Evolutionary conservation across 495 filamentous ascomycete genomes (phyloP), one percentile per base, ranked within the genome.

Genomic region (Talaromyces nanjingensis): DNA sequence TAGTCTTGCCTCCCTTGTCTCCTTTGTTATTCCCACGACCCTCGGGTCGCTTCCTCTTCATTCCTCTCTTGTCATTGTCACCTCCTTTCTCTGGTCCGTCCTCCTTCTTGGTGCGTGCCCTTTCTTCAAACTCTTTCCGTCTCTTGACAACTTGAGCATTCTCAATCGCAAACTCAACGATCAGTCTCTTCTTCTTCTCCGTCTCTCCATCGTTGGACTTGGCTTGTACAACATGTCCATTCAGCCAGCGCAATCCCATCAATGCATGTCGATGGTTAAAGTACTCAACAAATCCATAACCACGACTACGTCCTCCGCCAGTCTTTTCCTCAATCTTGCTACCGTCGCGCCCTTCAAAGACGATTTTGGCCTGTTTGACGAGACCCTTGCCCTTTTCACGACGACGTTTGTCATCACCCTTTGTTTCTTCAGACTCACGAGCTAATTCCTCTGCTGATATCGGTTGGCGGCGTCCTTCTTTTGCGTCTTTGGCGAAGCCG

Each of bases 211-310:
- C 83, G 24, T 73, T 73, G 7, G 76, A 64, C 22, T 37, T 60
- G 7, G 59, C 67, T 24, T 73, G 72, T n/a, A 91, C 75, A 2
- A 87, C 81, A 68, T 93, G 89, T 0, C 92, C 91, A 70, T 99
- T 99, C 37, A 99, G 77, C 87, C 89, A 97, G 33, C 94, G 79
- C 64, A 99, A 77, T 20, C 93, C 94, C 94, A 98, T 98, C 27
- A 99, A 78, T 29, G 96, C 96, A 79, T 89, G 91, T 31, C 94
- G 88, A 68, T 99, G 94, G 33, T 90, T 93, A 64, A 86, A 90
- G 77, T 97, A 99, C 74, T 99, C 94, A 63, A 99, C 89, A 75
- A 99, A 99, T 11, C 96, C 94, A 72, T 99, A 99, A 24, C 94
- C 96, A 69, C 93, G 81, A 66, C 88, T 91, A 70, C 92, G 83